Base-by-base conservation (phyloP, 768 basidiomycete species). In the Lyophyllum semitale region DNA sequence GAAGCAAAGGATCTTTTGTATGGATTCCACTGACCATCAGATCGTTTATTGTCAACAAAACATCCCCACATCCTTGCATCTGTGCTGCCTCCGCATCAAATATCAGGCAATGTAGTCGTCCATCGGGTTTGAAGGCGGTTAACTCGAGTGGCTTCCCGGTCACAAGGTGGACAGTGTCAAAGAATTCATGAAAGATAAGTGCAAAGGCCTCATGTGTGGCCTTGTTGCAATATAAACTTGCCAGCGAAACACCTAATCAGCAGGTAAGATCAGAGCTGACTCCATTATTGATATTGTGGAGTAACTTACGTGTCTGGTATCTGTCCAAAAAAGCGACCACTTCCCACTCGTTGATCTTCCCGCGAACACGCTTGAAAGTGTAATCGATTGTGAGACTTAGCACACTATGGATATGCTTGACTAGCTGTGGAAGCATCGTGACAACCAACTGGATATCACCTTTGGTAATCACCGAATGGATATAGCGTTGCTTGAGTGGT, bases 281-380 rank as follows among this genome's bases (percentile, higher is more conserved):
- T n/a, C n/a, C n/a, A n/a, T n/a, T n/a, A n/a, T n/a, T n/a, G n/a
- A n/a, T n/a, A n/a, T n/a, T n/a, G n/a, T n/a, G n/a, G n/a, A n/a
- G n/a, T n/a, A n/a, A n/a, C 59, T n/a, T 53, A 63, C 57, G 55
- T 20, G n/a, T 22, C 11, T 61, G 48, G 32, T 49, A 42, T 9
- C 51, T 33, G 6, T 58, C 57, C 25, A 52, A 8, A 44, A 53
- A 52, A 9, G 48, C 48, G 2, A 51, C 63, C 8, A 65, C 60
- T 42, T 66, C 62, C 59, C 63, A 66, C 45, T 68, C 62, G 43
- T 68, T 58, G 37, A 63, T 40, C 0, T 57, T 51, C 5, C 65
- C 67, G 4, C 51, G 32, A 1, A 63, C 58, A 4, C 62, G 55
- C 37, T 65, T 63, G 54, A 65, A 68, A 2, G 67, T 68, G 30